Percentiles rank a stretch among this genome's conserved stretches.
phyloP scores from a whole-genome alignment of 805 yeast species.

The Saccharomycopsis sp. region DNA sequence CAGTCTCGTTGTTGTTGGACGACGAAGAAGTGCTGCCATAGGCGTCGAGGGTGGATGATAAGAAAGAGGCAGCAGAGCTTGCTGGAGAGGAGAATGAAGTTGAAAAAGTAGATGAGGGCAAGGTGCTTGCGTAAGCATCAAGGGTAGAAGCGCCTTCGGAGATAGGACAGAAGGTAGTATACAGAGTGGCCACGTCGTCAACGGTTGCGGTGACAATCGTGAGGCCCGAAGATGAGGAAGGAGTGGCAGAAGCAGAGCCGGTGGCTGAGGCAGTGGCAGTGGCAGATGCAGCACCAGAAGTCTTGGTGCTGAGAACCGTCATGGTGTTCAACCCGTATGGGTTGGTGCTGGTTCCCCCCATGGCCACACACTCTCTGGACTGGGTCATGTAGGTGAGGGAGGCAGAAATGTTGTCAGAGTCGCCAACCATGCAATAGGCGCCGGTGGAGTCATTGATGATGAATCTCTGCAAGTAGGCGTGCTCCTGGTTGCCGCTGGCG shows the following conservation, averaged over 20 bases:
- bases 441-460: slow-evolving; percentile 7
- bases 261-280: slow-evolving; percentile 3
- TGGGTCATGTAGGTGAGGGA: not conserved
- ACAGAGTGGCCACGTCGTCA: slow-evolving; percentile 23
- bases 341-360: not conserved
- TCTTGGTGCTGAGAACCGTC: slow-evolving; percentile 1
- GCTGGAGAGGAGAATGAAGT: too few relatives aligned
- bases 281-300: slow-evolving; percentile 8
- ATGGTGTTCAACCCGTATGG: not conserved
- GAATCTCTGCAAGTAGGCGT: slow-evolving; percentile 4
- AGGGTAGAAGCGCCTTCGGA: slow-evolving; percentile 12
- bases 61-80: too few relatives aligned
- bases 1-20: too few relatives aligned
- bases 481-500: not conserved
- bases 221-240: slow-evolving; percentile 24
- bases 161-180: slow-evolving; percentile 26
- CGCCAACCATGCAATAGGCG: slow-evolving; percentile 8
- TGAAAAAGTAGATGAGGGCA: too few relatives aligned
- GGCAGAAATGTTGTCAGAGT: slow-evolving; percentile 1
- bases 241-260: slow-evolving; percentile 15
- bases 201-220: slow-evolving; percentile 24
- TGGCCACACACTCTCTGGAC: not conserved
- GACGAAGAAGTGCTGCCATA: too few relatives aligned
- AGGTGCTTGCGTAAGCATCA: slow-evolving; percentile 5
- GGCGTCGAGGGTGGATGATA: too few relatives aligned